phyloP scores from a whole-genome alignment of 495 filamentous ascomycete genomes.

The Xanthoparmelia taractica region DNA sequence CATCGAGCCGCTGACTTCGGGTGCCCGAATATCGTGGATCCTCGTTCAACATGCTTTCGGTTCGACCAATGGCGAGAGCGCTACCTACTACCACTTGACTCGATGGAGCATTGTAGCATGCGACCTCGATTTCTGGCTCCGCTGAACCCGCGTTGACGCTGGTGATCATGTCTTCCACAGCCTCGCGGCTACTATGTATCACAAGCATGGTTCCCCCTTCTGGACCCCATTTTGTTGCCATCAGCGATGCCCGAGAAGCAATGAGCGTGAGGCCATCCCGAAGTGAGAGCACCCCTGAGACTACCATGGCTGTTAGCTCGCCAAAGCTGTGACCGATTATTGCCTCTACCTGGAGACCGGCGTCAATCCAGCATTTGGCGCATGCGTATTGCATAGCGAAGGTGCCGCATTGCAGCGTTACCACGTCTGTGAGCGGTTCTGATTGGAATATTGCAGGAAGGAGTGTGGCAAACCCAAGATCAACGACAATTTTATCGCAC shows the following conservation, averaged over 20 bases:
- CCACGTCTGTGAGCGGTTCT: slow-evolving; percentile 32
- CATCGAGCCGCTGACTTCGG: slow-evolving; percentile 28
- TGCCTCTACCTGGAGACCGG: slow-evolving; percentile 32
- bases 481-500: slow-evolving; percentile 11
- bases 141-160: not conserved
- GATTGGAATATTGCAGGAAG: slow-evolving; percentile 44
- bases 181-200: slow-evolving; percentile 14
- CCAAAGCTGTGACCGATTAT: slow-evolving; percentile 49
- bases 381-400: slow-evolving; percentile 46
- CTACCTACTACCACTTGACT: slow-evolving; percentile 33
- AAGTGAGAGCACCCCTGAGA: slow-evolving; percentile 35
- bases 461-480: slow-evolving; percentile 21
- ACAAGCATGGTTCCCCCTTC: slow-evolving; percentile 46
- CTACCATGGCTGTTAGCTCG: slow-evolving; percentile 37
- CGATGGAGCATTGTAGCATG: slow-evolving; percentile 36
- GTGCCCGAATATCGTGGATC: slow-evolving; percentile 16
- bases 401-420: slow-evolving; percentile 37
- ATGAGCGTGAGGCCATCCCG: slow-evolving; percentile 38
- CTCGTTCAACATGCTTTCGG: slow-evolving; percentile 14
- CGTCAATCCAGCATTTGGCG: slow-evolving; percentile 43
- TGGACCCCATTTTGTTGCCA: slow-evolving; percentile 39
- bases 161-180: slow-evolving; percentile 1
- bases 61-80: slow-evolving; percentile 21
- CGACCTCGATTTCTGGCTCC: slow-evolving; percentile 29
- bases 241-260: slow-evolving; percentile 37